Conservation (phyloP, 768 basidiomycete species). For the Sarcodon sp. region DNA sequence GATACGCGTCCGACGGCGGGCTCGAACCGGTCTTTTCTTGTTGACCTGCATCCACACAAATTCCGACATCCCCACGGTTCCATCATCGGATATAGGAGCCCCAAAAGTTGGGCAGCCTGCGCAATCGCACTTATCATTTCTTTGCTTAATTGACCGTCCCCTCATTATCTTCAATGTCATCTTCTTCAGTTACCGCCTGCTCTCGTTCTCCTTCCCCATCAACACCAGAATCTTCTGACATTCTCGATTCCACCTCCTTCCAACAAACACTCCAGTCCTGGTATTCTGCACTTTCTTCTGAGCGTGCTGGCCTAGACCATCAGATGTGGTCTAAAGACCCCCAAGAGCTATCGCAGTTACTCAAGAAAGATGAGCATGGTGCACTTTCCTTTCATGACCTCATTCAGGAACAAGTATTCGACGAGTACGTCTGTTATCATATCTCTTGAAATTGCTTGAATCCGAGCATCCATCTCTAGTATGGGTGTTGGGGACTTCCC, state of each 20-base stretch:
- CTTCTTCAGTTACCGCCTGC: conserved; percentile 39
- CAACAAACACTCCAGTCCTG: conserved; percentile 45
- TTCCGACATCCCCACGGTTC: too few relatives aligned
- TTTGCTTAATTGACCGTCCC: neutral
- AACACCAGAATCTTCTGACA: conserved; percentile 54
- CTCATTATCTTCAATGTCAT: conserved; percentile 31
- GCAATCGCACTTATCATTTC: too few relatives aligned
- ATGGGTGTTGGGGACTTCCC: too few relatives aligned
- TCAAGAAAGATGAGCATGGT: conserved; percentile 35
- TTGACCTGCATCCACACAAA: too few relatives aligned
- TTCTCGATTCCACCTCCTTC: conserved; percentile 33
- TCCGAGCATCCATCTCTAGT: too few relatives aligned
- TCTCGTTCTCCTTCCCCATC: conserved; percentile 64
- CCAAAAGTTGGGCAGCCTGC: too few relatives aligned
- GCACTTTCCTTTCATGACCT: conserved; percentile 65
- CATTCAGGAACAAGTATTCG: conserved; percentile 62
- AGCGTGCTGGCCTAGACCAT: neutral
- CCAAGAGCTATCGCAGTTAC: conserved; percentile 21
- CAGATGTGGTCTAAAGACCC: conserved; percentile 14
- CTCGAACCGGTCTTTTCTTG: too few relatives aligned
- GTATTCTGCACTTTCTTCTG: conserved; percentile 36
- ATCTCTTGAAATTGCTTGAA: too few relatives aligned
- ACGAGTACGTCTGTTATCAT: conserved; percentile 33
- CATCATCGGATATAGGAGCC: too few relatives aligned
- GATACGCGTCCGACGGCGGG: too few relatives aligned